phyloP scores from a whole-genome alignment of 768 basidiomycete species.

The Filobasidium wieringae region DNA sequence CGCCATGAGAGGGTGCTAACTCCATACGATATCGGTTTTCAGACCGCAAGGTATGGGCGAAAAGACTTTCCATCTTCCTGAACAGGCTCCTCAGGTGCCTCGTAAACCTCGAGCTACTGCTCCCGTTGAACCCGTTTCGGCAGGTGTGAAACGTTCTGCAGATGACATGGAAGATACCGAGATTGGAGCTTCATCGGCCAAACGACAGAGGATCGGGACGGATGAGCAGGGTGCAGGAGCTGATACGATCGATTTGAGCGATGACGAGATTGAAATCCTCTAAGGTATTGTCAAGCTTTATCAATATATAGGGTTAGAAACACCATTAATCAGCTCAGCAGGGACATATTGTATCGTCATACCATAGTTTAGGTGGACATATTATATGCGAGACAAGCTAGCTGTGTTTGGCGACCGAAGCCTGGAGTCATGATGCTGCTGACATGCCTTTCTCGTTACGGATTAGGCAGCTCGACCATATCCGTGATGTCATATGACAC shows the following conservation, averaged over 20 bases:
- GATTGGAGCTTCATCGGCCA: neutral
- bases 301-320: too few species aligned
- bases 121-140: conserved; percentile 2
- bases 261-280: conserved; percentile 16
- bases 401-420: too few species aligned
- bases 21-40: neutral
- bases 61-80: neutral
- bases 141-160: conserved; percentile 22
- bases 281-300: too few species aligned
- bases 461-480: too few species aligned
- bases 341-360: too few species aligned
- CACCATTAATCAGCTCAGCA: too few species aligned
- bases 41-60: conserved; percentile 12
- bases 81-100: conserved; percentile 1
- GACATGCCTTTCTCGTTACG: too few species aligned
- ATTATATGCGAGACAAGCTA: too few species aligned
- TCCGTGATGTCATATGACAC: too few species aligned
- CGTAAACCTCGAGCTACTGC: neutral
- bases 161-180: conserved; percentile 14
- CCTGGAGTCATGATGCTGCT: too few species aligned
- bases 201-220: neutral
- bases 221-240: neutral
- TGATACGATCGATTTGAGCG: conserved; percentile 6
- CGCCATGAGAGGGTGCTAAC: neutral
- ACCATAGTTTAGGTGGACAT: too few species aligned